Evolutionary conservation across 1,284 basidiomycete genomes (phyloP).

Genomic region (Farysia itapuensis): DNA sequence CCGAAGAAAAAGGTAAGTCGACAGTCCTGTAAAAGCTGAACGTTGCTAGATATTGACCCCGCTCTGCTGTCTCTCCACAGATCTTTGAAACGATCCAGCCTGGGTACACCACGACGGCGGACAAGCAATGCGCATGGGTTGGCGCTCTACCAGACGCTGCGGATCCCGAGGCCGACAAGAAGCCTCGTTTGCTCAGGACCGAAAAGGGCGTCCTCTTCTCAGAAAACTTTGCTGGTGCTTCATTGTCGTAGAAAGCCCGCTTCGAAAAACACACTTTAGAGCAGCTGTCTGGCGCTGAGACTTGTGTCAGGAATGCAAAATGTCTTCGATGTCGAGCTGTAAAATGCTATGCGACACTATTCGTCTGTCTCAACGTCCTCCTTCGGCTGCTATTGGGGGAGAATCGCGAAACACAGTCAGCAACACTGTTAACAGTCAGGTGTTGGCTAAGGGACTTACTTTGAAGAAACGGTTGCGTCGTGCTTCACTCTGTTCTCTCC

Average conservation of each 20-base stretch:
- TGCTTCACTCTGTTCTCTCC: constrained; percentile 62
- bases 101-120: constrained; percentile 48
- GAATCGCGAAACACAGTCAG: too few species aligned
- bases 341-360: too few species aligned
- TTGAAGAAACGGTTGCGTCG: constrained; percentile 63
- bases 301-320: too few species aligned
- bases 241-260: constrained; percentile 34
- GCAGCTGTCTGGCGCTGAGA: too few species aligned
- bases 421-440: too few species aligned
- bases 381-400: constrained; percentile 29
- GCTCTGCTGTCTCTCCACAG: constrained; percentile 7
- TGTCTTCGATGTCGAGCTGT: too few species aligned
- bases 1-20: constrained; percentile 58
- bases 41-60: not conserved
- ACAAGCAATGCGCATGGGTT: constrained; percentile 50
- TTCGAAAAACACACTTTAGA: too few species aligned
- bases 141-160: constrained; percentile 46
- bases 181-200: constrained; percentile 47
- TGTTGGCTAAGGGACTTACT: constrained; percentile 57
- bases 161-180: constrained; percentile 52
- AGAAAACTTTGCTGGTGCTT: constrained; percentile 49
- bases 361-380: constrained; percentile 38
- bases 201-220: constrained; percentile 45
- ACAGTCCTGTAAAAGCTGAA: not conserved
- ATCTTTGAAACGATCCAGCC: constrained; percentile 60